These are phyloP conservation scores for Bromus sterilis DNA, from an alignment of 176 grass and related monocot genomes.

Conservation along the genomic window DNA sequence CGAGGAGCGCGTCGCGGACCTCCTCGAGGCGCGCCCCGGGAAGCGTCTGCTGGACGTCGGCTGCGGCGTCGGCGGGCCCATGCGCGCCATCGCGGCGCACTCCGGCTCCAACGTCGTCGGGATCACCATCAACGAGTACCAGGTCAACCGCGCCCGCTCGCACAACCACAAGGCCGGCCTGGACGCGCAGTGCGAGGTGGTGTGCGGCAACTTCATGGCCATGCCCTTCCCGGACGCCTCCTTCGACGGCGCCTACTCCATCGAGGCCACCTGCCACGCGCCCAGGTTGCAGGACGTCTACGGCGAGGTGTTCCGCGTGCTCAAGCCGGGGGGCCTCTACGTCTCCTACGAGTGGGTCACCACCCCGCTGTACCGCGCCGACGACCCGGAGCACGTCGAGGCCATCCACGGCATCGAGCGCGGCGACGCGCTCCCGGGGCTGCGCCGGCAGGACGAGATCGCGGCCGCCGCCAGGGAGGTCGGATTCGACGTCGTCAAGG, in stretches of 20 bases:
- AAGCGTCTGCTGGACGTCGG: slow-evolving; percentile 68
- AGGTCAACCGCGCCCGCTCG: slow-evolving; percentile 67
- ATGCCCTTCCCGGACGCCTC: slow-evolving; percentile 73
- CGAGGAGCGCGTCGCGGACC: slow-evolving; percentile 81
- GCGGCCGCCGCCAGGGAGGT: slow-evolving; percentile 39
- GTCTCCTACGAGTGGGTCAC: slow-evolving; percentile 95
- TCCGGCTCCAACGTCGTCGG: slow-evolving; percentile 66
- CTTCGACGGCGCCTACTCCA: slow-evolving; percentile 89
- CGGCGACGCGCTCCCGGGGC: slow-evolving; percentile 74
- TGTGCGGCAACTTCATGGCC: slow-evolving; percentile 84
- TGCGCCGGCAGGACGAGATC: slow-evolving; percentile 68
- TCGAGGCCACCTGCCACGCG: slow-evolving; percentile 98
- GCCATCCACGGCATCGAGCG: slow-evolving; percentile 78
- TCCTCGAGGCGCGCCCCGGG: slow-evolving; percentile 34
- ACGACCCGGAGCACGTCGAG: slow-evolving; percentile 61
- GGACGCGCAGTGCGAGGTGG: slow-evolving; percentile 62
- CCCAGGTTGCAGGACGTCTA: slow-evolving; percentile 85
- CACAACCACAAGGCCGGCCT: slow-evolving; percentile 86
- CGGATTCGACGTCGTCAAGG: slow-evolving; percentile 74
- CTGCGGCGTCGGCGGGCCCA: slow-evolving; percentile 83
- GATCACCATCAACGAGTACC: slow-evolving; percentile 98
- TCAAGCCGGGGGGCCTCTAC: slow-evolving; percentile 69
- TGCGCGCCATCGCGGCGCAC: slow-evolving; percentile 79
- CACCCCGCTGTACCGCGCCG: slow-evolving; percentile 60
- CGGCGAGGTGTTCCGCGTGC: slow-evolving; percentile 74